phyloP scores from a whole-genome alignment of 169 alveolate genomes.

The Perkinsus olseni region DNA sequence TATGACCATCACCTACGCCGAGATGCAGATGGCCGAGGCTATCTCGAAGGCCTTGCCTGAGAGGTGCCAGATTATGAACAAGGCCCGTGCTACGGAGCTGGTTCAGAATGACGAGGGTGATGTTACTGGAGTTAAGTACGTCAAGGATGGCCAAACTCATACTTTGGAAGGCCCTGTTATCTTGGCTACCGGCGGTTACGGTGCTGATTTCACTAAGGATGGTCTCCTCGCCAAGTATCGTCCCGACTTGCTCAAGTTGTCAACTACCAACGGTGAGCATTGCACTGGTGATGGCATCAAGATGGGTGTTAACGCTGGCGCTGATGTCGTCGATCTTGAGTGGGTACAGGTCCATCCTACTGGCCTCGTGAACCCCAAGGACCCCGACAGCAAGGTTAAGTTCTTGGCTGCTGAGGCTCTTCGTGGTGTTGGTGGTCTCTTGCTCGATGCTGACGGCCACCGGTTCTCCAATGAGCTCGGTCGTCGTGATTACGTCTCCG shows the following conservation, averaged over 20 bases:
- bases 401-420: conserved; percentile 45
- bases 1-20: conserved; percentile 1
- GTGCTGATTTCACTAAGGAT: conserved; percentile 29
- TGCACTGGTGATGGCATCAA: conserved; percentile 42
- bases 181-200: conserved; percentile 42
- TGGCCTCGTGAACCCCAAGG: conserved; percentile 31
- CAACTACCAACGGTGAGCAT: conserved; percentile 25
- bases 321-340: conserved; percentile 32
- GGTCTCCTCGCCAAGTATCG: too few species aligned
- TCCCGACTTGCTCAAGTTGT: too few species aligned
- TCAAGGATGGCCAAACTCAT: conserved; percentile 6
- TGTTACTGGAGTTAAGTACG: too few species aligned
- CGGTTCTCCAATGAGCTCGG: conserved; percentile 57
- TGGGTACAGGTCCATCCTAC: conserved; percentile 41
- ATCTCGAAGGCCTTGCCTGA: background rate
- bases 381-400: conserved; percentile 28
- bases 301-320: conserved; percentile 38
- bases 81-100: too few species aligned
- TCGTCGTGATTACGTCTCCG: conserved; percentile 32
- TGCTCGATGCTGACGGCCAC: conserved; percentile 44
- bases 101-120: background rate
- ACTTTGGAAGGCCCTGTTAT: conserved; percentile 28
- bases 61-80: conserved; percentile 2
- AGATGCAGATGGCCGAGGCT: conserved; percentile 18
- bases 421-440: conserved; percentile 49